A percentile compares a stretch with the other conserved stretches of the same genome.
Evolutionary conservation across 306 rosid species (phyloP).

Genomic region (Notholithocarpus densiflorus): DNA sequence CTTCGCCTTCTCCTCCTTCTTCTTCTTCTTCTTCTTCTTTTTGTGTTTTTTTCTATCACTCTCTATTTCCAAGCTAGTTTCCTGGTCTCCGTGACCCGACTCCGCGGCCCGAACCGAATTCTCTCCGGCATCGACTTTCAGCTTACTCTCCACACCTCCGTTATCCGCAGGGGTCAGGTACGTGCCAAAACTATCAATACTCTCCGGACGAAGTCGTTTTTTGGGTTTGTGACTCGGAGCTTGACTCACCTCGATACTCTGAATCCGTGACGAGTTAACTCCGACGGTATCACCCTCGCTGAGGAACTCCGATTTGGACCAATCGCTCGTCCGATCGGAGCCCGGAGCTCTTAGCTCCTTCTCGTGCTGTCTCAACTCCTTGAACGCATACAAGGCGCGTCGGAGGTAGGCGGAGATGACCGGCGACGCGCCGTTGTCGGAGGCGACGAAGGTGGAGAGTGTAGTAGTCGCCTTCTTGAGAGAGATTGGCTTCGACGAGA

Average conservation of each 20-base stretch:
- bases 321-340: constrained; percentile 6
- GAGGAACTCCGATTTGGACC: not conserved
- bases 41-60: constrained; percentile 10
- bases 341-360: constrained; percentile 22
- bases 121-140: not conserved
- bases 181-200: not conserved
- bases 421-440: constrained; percentile 35
- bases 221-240: not conserved
- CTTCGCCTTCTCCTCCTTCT: not conserved
- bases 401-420: constrained; percentile 36
- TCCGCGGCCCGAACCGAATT: not conserved
- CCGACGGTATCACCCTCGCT: not conserved
- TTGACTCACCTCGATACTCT: no score
- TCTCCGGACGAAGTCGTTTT: not conserved
- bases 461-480: constrained; percentile 42
- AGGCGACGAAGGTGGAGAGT: constrained; percentile 31
- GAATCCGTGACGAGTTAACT: no score
- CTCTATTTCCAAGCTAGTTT: not conserved
- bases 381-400: constrained; percentile 43
- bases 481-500: constrained; percentile 43
- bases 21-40: constrained; percentile 3
- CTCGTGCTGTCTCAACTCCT: constrained; percentile 48
- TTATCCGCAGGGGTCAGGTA: constrained; percentile 1
- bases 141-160: not conserved
- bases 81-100: not conserved